Evolutionary conservation across 495 filamentous ascomycete genomes (phyloP).

Genomic region (Staphylotrichum longicolle): DNA sequence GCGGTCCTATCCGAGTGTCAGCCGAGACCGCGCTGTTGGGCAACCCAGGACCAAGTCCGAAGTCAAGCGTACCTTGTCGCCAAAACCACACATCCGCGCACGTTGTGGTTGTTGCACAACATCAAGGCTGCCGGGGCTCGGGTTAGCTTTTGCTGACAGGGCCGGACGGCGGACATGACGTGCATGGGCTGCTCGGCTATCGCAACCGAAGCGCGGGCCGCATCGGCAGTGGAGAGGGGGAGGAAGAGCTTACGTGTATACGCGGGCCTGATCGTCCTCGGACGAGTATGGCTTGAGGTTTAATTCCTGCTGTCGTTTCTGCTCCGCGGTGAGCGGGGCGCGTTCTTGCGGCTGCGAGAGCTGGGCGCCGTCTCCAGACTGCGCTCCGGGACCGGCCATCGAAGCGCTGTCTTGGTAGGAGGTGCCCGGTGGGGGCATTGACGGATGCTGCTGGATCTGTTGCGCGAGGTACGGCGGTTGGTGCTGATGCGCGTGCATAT

Average conservation of each 20-base stretch:
- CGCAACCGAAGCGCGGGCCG: conserved; percentile 3
- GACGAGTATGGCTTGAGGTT: conserved; percentile 35
- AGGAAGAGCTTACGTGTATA: conserved; percentile 29
- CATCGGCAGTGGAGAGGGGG: neutral
- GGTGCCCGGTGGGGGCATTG: conserved; percentile 31
- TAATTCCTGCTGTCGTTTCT: conserved; percentile 29
- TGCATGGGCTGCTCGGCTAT: neutral
- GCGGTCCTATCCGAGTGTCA: conserved; percentile 63
- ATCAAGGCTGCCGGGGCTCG: conserved; percentile 56
- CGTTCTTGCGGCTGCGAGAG: conserved; percentile 25
- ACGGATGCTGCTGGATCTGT: conserved; percentile 31
- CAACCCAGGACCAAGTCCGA: neutral
- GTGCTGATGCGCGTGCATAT: conserved; percentile 26
- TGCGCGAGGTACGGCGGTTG: conserved; percentile 20
- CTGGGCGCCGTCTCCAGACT: conserved; percentile 23
- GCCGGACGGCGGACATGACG: neutral
- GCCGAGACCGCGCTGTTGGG: conserved; percentile 10
- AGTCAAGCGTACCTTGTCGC: conserved; percentile 73
- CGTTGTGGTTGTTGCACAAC: conserved; percentile 91
- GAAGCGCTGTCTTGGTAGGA: conserved; percentile 29
- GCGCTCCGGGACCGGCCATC: conserved; percentile 23
- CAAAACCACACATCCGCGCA: conserved; percentile 98
- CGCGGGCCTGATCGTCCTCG: conserved; percentile 28
- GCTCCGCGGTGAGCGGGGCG: conserved; percentile 30
- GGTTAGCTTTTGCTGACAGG: conserved; percentile 19